Base-by-base conservation (phyloP, 768 basidiomycete genomes). In the Tricholoma terreum region DNA sequence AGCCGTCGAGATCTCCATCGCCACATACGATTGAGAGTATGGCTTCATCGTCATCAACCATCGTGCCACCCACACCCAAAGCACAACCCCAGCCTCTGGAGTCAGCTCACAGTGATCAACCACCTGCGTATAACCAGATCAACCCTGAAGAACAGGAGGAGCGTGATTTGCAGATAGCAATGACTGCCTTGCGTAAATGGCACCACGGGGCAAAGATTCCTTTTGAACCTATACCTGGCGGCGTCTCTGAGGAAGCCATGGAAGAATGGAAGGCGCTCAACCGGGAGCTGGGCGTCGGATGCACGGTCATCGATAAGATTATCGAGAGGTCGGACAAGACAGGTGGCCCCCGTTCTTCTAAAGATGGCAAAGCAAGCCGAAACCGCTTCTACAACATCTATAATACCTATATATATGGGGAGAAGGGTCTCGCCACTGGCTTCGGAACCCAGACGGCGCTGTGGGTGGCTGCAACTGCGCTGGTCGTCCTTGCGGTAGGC, bases 311-410 rank as follows among this genome's bases (percentile, higher is more conserved):
- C 63, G 90, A 93, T 68, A 83, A 86, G 69, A 72, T 87, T 52
- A 75, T 93, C 55, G 82, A 69, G 43, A 64, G 57, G 31, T 76
- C 75, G 4, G 61, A 65, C 34, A 67, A 63, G 54, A 56, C 61
- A 31, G 30, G 15, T 8, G 17, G 51, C 30, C 55, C 61, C 38
- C 65, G 64, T 30, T 63, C 62, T 19, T 64, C 61, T 53, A 70
- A 65, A 54, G 33, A 51, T 22, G 53, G 55, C 27, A 60, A 59
- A 56, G 21, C 67, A 36, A 65, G 71, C 14, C 74, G 76, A 48
- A 78, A 77, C 50, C 78, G 85, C 50, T 91, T 92, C 69, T 92
- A 89, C 75, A 92, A 91, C 71, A 89, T 92, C 66, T 91, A 92
- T 71, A 92, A 92, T 70, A 92, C 89, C 7, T 82, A 82, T 54